A percentile compares a stretch with the other conserved stretches of the same genome.
These are phyloP conservation scores for Pezicula carpinea DNA, from an alignment of 2,329 filamentous ascomycete species.

Conservation along the genomic window DNA sequence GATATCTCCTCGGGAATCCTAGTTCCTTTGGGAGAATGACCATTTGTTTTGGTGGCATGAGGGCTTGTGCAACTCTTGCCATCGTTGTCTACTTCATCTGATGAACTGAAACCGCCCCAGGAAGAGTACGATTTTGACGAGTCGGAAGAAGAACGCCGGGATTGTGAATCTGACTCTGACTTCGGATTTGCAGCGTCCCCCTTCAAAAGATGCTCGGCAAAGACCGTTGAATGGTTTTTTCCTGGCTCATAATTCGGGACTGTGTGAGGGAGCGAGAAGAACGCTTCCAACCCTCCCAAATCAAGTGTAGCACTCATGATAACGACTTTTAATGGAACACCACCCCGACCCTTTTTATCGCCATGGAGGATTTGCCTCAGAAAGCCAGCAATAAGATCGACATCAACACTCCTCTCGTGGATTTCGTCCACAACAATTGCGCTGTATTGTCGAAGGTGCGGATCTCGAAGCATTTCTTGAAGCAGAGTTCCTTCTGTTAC, in stretches of 20 bases:
- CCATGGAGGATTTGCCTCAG: slow-evolving; percentile 69
- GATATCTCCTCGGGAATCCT: not conserved
- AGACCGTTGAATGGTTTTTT: slow-evolving; percentile 18
- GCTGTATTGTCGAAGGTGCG: slow-evolving; percentile 77
- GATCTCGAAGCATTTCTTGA: slow-evolving; percentile 87
- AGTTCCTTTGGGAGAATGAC: not conserved
- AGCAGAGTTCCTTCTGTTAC: slow-evolving; percentile 94
- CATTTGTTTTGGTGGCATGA: not conserved
- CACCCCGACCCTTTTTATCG: slow-evolving; percentile 60
- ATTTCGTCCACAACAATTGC: slow-evolving; percentile 93
- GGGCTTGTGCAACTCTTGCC: not conserved
- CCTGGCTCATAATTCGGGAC: slow-evolving; percentile 26
- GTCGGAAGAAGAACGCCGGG: slow-evolving; percentile 11
- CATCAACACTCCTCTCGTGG: slow-evolving; percentile 91
- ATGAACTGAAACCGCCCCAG: slow-evolving; percentile 19
- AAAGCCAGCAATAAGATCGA: slow-evolving; percentile 87
- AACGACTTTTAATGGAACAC: slow-evolving; percentile 76
- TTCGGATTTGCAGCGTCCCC: slow-evolving; percentile 8
- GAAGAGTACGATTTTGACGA: slow-evolving; percentile 12
- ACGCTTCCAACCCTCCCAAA: slow-evolving; percentile 69
- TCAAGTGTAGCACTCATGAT: slow-evolving; percentile 98
- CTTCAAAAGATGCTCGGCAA: slow-evolving; percentile 19
- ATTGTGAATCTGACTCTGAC: not conserved
- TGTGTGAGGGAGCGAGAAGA: slow-evolving; percentile 51
- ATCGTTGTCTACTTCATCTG: slow-evolving; percentile 6